Evolutionary conservation across 495 filamentous ascomycete species (phyloP), one percentile per base, ranked within the genome.

Genomic region (Penicillium argentinense): DNA sequence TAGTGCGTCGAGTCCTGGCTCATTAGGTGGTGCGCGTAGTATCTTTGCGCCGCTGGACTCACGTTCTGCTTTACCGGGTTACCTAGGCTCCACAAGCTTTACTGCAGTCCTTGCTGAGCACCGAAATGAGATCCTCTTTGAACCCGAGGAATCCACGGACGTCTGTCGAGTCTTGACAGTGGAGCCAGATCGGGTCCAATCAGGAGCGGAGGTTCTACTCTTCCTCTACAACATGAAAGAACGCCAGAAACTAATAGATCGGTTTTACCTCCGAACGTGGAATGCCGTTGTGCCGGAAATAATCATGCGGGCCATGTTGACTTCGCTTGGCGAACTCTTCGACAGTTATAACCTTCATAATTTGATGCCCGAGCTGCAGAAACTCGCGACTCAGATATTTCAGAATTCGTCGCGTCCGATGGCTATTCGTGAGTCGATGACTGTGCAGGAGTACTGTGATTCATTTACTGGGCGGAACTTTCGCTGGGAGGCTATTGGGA

Each of bases 401-500:
- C 63, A 62, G 14, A 68, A 66, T 34, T 61, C 70, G 5, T 66
- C 62, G 4, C 48, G 58, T 1, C 55, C 60, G 7, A 53, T 73
- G 46, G 41, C 36, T 3, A 52, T 54, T 0, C 54, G 67, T 26
- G 42, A 43, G n/a, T 43, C 54, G 0, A 70, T 71, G 65, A 67
- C 63, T 0, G 47, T 63, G 2, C 42, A 58, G 23, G 72, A 67
- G 34, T 76, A 60, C 49, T 68, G 51, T 42, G 62, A 32, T 11
- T 68, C 56, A 3, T 81, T 79, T 25, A 77, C 73, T 0, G 82
- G 78, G 0, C 53, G 57, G 9, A 72, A 75, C 33, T 58, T 80
- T 19, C 76, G 82, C 8, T 87, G 82, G 81, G 82, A 86, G 58
- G 60, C 77, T 3, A 53, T 83, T 3, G 82, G 75, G 0, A 59